These are phyloP conservation scores for Clonostachys solani DNA, from an alignment of 2,329 filamentous ascomycete species.

Conservation along the genomic window DNA sequence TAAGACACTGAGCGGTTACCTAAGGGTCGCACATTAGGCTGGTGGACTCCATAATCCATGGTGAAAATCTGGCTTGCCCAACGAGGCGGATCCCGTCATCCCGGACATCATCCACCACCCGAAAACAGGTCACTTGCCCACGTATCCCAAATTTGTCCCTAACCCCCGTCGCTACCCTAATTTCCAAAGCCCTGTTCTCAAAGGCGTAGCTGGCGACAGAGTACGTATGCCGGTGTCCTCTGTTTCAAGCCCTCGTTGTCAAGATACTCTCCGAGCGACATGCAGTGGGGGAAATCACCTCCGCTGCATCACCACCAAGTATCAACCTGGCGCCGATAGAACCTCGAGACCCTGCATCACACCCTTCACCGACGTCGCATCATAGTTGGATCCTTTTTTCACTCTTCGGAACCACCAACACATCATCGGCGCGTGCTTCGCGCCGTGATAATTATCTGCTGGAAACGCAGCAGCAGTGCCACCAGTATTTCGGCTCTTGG, in stretches of 20 bases:
- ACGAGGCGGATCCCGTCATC: no score
- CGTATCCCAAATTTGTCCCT: not conserved
- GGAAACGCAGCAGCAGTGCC: conserved; percentile 17
- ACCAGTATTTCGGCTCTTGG: conserved; percentile 25
- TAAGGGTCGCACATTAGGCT: no score
- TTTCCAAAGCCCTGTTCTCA: not conserved
- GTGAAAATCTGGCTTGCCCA: no score
- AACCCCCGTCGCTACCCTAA: not conserved
- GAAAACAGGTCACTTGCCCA: not conserved
- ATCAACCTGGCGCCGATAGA: conserved; percentile 56
- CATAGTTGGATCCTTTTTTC: not conserved
- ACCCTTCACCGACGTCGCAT: not conserved
- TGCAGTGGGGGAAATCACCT: conserved; percentile 53
- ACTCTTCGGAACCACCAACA: not conserved
- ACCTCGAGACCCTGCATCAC: conserved; percentile 14
- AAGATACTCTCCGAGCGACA: conserved; percentile 26
- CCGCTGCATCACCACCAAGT: conserved; percentile 43
- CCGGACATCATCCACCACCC: not conserved
- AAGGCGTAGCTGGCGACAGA: not conserved
- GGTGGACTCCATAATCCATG: no score
- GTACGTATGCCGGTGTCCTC: conserved; percentile 9
- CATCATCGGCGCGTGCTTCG: conserved; percentile 22
- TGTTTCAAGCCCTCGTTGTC: not conserved
- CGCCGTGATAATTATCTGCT: conserved; percentile 48
- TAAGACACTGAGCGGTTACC: no score